Evolutionary conservation across 164 flowering plant genomes (phyloP).

Genomic region (Taxillus chinensis): DNA sequence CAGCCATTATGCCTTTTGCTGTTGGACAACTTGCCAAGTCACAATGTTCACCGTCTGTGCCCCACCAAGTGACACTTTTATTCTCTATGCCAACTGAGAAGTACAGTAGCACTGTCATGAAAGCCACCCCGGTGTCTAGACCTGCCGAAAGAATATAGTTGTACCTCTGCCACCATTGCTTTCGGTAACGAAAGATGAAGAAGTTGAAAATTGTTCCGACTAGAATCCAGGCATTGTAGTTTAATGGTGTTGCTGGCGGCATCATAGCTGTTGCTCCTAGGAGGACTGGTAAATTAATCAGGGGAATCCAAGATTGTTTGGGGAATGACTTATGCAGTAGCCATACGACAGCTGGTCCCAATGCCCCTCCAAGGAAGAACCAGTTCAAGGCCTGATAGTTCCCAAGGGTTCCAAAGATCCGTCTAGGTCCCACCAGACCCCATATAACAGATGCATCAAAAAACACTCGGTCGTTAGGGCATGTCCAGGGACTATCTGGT

Average conservation of each 20-base stretch:
- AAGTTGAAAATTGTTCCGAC: conserved; percentile 83
- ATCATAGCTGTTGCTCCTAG: conserved; percentile 71
- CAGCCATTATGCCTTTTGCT: conserved; percentile 54
- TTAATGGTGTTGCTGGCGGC: conserved; percentile 84
- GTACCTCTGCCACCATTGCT: conserved; percentile 88
- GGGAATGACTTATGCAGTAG: conserved; percentile 72
- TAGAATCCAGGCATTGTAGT: conserved; percentile 72
- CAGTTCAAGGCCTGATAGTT: conserved; percentile 63
- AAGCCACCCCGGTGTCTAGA: conserved; percentile 83
- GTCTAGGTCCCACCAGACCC: conserved; percentile 80
- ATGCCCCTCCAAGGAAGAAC: conserved; percentile 86
- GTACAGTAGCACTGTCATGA: conserved; percentile 73
- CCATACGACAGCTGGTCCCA: conserved; percentile 77
- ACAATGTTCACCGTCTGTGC: conserved; percentile 69
- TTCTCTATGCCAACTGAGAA: conserved; percentile 49
- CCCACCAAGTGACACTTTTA: conserved; percentile 65
- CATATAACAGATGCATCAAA: conserved; percentile 93
- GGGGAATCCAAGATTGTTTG: conserved; percentile 65
- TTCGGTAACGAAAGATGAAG: conserved; percentile 65
- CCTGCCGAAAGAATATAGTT: conserved; percentile 89
- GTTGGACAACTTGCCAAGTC: conserved; percentile 70
- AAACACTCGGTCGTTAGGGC: conserved; percentile 81
- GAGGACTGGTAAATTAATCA: conserved; percentile 82
- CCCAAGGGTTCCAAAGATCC: conserved; percentile 71
- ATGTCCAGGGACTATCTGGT: conserved; percentile 61